Percentiles rank a stretch among this genome's conserved stretches.
These are phyloP conservation scores for Castanopsis chinensis DNA, from an alignment of 306 rosid genomes.

Conservation along the genomic window DNA sequence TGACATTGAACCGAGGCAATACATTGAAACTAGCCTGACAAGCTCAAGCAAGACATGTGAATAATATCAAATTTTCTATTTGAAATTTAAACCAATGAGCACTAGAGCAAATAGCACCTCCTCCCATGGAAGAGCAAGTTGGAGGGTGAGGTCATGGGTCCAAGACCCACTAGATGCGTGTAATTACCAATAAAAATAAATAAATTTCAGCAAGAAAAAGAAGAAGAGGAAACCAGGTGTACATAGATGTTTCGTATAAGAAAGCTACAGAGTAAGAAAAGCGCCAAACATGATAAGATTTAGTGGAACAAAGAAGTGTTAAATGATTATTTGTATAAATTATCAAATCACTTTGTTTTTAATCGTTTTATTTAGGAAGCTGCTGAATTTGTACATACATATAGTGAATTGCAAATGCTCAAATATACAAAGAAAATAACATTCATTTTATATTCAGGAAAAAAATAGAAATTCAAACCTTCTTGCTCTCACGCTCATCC, in stretches of 20 bases:
- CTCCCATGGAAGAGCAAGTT: too few relatives aligned
- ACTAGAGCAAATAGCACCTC: too few relatives aligned
- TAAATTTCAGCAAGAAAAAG: background rate
- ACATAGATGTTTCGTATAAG: background rate
- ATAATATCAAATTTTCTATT: too few relatives aligned
- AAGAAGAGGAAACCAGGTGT: background rate
- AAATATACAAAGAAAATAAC: background rate
- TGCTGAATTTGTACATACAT: background rate
- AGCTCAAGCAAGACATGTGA: too few relatives aligned
- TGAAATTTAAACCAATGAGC: too few relatives aligned
- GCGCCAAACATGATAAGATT: background rate
- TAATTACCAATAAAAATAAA: too few relatives aligned
- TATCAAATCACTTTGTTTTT: background rate
- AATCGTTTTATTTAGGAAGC: background rate
- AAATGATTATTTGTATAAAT: background rate
- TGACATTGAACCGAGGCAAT: too few relatives aligned
- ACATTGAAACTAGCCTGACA: too few relatives aligned
- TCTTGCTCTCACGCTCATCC: constrained; percentile 54
- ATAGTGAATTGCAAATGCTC: background rate
- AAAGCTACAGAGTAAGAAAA: background rate
- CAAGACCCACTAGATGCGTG: too few relatives aligned
- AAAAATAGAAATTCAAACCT: constrained; percentile 47
- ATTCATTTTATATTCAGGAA: constrained; percentile 4
- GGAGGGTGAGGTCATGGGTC: too few relatives aligned
- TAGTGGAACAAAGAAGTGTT: background rate